These are phyloP conservation scores for Aspergillus incahuasiensis DNA, from an alignment of 495 filamentous ascomycete genomes.

Conservation along the genomic window DNA sequence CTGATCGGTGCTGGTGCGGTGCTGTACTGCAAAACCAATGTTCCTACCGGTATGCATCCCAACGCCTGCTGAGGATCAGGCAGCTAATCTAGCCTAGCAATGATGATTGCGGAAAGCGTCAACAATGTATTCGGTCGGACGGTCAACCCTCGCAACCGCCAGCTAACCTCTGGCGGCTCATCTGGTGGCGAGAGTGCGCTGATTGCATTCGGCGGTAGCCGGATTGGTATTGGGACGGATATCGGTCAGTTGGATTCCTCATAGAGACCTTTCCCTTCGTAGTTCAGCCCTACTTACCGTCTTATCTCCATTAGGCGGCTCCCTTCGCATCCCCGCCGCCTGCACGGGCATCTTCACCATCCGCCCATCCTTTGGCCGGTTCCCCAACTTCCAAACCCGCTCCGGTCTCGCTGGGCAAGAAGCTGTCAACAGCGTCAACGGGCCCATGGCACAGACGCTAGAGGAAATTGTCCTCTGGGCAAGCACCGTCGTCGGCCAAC, in stretches of 20 bases:
- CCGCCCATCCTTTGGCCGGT: conserved; percentile 9
- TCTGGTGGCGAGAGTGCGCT: conserved; percentile 6
- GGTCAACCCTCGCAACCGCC: conserved; percentile 7
- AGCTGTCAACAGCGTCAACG: conserved; percentile 6
- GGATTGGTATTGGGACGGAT: conserved; percentile 10
- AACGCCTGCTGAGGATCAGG: neutral
- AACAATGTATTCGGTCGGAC: conserved; percentile 13
- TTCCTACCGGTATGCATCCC: neutral
- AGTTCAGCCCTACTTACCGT: neutral
- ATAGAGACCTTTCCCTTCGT: no score
- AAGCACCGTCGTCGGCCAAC: conserved; percentile 3
- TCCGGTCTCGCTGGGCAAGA: conserved; percentile 12
- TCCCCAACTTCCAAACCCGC: conserved; percentile 8
- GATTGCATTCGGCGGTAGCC: conserved; percentile 10
- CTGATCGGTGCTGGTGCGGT: conserved; percentile 10
- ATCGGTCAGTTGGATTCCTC: neutral
- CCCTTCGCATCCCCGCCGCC: conserved; percentile 8
- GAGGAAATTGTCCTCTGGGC: conserved; percentile 8
- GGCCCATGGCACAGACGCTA: conserved; percentile 1
- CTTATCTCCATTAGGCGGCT: neutral
- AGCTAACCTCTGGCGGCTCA: conserved; percentile 2
- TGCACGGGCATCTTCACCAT: conserved; percentile 13
- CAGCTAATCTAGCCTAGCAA: neutral
- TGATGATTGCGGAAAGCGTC: conserved; percentile 11
- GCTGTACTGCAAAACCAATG: conserved; percentile 17